Evolutionary conservation across 441 rosid species (phyloP), one percentile per base, ranked within the genome.

Genomic region (Adansonia rubrostipa): DNA sequence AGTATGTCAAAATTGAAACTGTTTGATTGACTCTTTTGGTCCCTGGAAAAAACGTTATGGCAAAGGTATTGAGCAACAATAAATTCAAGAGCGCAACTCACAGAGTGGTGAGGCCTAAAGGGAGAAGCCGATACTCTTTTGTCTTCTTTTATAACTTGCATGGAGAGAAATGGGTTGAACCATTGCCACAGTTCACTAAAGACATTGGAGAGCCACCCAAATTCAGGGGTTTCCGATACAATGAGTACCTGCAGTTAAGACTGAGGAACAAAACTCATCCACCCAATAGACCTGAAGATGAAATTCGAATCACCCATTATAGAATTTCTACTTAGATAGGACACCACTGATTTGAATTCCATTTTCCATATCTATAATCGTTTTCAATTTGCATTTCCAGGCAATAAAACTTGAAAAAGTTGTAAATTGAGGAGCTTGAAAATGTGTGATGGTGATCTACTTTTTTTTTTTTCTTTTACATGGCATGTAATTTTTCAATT

Each of bases 321-420:
- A 81, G 82, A 1, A 79, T 85, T 20, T 6, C 73, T 45, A 11
- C 11, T 40, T 60, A 24, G 28, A 0, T 24, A 24, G 28, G 28
- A 24, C 28, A 24, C 28, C 28, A 24, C 28, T 24, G 28, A 24
- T 24, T 24, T 24, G 28, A 24, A 24, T 24, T 24, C 28, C 28
- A 24, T 90, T 96, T 79, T 87, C 92, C 8, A 82, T 94, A 80
- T 85, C 87, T 54, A 97, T 88, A 82, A 89, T 88, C 28, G 28
- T 24, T 24, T 24, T 24, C 28, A 24, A 24, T 24, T 24, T 24
- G 28, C 28, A 24, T 24, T 24, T 24, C 28, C 28, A 1, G 28
- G 28, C 28, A 24, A 24, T 24, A 24, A 24, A 24, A 24, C 28
- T 24, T 24, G 28, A 24, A 24, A 24, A 24, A 24, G 28, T 24